Base-by-base conservation (phyloP, 1,139 yeast species). In the Hanseniaspora gamundiae region DNA sequence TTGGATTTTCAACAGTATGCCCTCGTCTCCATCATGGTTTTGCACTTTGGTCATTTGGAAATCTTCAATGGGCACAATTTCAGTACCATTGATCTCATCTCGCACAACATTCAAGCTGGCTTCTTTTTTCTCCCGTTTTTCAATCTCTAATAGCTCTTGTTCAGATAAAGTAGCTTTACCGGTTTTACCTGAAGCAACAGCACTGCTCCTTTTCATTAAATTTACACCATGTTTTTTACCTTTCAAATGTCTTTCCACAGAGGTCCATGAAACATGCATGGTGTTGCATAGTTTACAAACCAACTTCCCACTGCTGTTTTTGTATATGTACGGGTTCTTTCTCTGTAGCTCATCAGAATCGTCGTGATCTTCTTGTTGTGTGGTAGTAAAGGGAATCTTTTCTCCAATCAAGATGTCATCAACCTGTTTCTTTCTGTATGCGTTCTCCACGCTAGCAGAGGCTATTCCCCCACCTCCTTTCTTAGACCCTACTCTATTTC, bases 271-370 rank as follows among this genome's bases (percentile, higher is more conserved):
- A 68, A 64, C 78, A 80, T 30, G 82, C 55, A 60, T 74, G 1
- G 85, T 79, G 42, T 76, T 65, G 55, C 86, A 79, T 38, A 78
- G 62, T 48, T 70, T 70, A 55, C 86, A 79, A 52, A 78, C 84
- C n/a, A 77, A 60, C 44, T 76, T 61, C 17, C 85, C 85, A 20
- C 76, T 61, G 53, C 75, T 79, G 55, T 77, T 78, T 49, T 71
- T 68, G 57, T 76, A 76, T 9, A 78, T 80, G 58, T 79, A 78
- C 0, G 86, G 86, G 53, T 78, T 82, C 44, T 68, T 67, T 42
- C 54, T 49, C 6, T 44, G 28, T 22, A 42, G 43, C 22, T 48
- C 50, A 24, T 45, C 46, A 13, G 42, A 50, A 7, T 39, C 47
- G 7, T 48, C 50, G 30, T 45, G 48, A 1, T 35, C 38, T 2